phyloP scores from a whole-genome alignment of 257 asterid genomes.

The Petunia secreta region DNA sequence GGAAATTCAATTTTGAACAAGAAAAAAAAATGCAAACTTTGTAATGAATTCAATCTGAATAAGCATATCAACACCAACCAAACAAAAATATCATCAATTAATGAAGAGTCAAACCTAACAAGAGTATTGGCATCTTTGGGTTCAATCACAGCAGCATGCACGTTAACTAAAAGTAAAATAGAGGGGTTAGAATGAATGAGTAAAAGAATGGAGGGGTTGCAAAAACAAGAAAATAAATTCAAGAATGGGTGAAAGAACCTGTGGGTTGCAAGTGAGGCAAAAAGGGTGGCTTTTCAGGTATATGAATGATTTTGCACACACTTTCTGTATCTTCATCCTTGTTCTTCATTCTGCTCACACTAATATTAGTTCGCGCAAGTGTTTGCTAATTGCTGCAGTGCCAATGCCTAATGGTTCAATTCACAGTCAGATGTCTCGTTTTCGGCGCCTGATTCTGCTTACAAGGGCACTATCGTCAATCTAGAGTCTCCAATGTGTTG shows the following conservation, averaged over 20 bases:
- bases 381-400: too few species aligned
- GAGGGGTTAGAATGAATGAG: not conserved
- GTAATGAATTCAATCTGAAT: not conserved
- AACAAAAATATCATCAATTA: too few species aligned
- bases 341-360: not conserved
- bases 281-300: conserved; percentile 65
- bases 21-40: not conserved
- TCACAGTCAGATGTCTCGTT: not conserved
- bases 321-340: conserved; percentile 18
- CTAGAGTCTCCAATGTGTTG: too few species aligned
- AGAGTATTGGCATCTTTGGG: conserved; percentile 69
- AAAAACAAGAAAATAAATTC: not conserved
- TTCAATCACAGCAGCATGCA: conserved; percentile 69
- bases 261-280: conserved; percentile 72
- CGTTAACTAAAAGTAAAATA: conserved; percentile 45
- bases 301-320: conserved; percentile 63
- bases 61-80: not conserved
- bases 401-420: not conserved
- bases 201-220: not conserved
- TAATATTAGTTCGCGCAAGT: too few species aligned
- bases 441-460: not conserved
- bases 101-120: conserved; percentile 54
- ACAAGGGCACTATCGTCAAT: too few species aligned
- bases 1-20: not conserved
- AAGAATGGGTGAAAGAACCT: conserved; percentile 41